Evolutionary conservation across 306 rosid genomes (phyloP), one percentile per base, ranked within the genome.

Genomic region (Delonix regia): DNA sequence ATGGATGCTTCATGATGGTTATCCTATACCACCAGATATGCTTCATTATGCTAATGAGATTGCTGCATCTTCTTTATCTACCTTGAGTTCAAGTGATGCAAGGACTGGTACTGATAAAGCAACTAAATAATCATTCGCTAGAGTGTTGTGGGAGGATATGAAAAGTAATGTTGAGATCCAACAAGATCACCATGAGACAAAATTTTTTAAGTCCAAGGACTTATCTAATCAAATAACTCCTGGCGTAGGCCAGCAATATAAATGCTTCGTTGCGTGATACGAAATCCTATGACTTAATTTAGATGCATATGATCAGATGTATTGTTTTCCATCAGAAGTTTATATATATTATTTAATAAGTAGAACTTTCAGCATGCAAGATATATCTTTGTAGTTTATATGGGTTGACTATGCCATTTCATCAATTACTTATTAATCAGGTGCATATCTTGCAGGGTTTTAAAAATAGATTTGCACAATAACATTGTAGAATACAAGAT

Each of bases 1-100:
- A 69, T 90, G 95, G 95, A 90, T 90, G 95, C 90, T 86, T 83
- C 95, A 90, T 74, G 88, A 90, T 62, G 95, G 95, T 73, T 90
- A 88, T 34, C 38, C 89, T n/a, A 86, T 90, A 59, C 92, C 95
- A 33, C 77, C 82, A 3, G 92, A 90, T 67, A 83, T 90, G 92
- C 85, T 90, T 83, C 89, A 88, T 79, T 71, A 56, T 49, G 83
- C 76, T 76, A 88, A 84, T 83, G 78, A 80, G 60, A 79, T 83
- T 68, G 76, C 85, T 55, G 67, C 84, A 28, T 47, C 52, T 47
- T 66, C 90, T 71, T 62, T 84, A 19, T 55, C 84, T 52, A 80
- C 74, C 64, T 49, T 89, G 44, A 65, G 34, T 16, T 56, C 34
- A 74, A 52, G 28, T 45, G 73, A 41, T 6, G 30, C 63, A 30